Percentiles rank a stretch among this genome's conserved stretches.
These are phyloP conservation scores for Serpula lacrymans DNA, from an alignment of 768 basidiomycete species.

Conservation along the genomic window DNA sequence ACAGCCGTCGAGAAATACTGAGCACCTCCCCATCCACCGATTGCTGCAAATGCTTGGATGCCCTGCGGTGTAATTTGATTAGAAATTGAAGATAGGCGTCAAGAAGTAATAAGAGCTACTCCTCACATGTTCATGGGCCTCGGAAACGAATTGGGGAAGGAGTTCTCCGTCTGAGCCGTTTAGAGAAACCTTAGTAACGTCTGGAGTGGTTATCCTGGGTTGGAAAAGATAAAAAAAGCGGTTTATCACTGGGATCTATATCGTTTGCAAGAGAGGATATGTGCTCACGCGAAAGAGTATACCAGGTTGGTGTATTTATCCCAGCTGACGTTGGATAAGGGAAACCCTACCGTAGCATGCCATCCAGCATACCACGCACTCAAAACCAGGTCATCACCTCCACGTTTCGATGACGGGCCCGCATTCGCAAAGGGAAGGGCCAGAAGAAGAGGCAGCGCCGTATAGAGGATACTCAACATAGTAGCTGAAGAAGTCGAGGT, in stretches of 20 bases:
- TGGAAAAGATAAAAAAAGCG: neutral
- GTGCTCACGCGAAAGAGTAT: slow-evolving; percentile 61
- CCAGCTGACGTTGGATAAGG: slow-evolving; percentile 45
- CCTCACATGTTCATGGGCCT: slow-evolving; percentile 7
- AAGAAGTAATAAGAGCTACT: too few relatives aligned
- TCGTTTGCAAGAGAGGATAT: neutral
- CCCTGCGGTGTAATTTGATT: slow-evolving; percentile 36
- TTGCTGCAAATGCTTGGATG: slow-evolving; percentile 54
- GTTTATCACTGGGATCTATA: neutral
- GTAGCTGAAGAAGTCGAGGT: too few relatives aligned
- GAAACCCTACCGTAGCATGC: slow-evolving; percentile 38
- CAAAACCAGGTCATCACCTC: slow-evolving; percentile 6
- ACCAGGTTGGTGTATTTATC: slow-evolving; percentile 50
- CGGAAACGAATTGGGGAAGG: slow-evolving; percentile 5
- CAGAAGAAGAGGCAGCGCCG: slow-evolving; percentile 2
- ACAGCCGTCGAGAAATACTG: slow-evolving; percentile 60
- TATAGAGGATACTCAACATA: too few relatives aligned
- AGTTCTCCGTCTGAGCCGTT: slow-evolving; percentile 1
- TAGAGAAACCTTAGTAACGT: slow-evolving; percentile 1
- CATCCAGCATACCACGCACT: slow-evolving; percentile 49
- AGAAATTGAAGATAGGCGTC: too few relatives aligned
- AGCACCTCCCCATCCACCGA: slow-evolving; percentile 70
- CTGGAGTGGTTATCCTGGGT: slow-evolving; percentile 7
- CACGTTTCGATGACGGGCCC: neutral
- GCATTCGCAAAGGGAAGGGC: neutral